These are phyloP conservation scores for Tothia fuscella DNA, from an alignment of 2,329 filamentous ascomycete species.

Conservation along the genomic window DNA sequence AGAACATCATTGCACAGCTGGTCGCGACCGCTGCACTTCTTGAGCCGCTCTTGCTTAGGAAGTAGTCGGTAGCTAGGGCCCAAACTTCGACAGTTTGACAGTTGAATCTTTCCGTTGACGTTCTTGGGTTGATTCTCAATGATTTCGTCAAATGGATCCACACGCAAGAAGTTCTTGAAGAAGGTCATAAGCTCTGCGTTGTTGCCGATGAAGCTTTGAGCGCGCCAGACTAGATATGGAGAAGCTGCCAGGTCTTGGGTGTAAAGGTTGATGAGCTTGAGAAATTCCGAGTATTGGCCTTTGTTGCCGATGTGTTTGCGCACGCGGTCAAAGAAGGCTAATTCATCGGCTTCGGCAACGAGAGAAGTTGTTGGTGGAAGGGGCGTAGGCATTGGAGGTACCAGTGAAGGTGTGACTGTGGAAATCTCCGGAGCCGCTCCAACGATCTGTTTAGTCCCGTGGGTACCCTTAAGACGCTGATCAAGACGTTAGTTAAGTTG, in stretches of 20 bases:
- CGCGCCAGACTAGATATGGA: conserved; percentile 69
- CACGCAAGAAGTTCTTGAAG: conserved; percentile 75
- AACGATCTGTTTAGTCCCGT: conserved; percentile 42
- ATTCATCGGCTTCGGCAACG: conserved; percentile 68
- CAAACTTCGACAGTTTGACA: conserved; percentile 91
- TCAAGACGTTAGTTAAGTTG: conserved; percentile 13
- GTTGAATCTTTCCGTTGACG: conserved; percentile 70
- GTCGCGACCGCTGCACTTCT: conserved; percentile 86
- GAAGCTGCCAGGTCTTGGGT: conserved; percentile 86
- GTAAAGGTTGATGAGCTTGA: conserved; percentile 94
- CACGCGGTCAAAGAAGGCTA: conserved; percentile 88
- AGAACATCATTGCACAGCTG: conserved; percentile 87
- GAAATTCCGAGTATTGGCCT: conserved; percentile 83
- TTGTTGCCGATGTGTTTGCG: conserved; percentile 95
- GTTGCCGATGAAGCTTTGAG: conserved; percentile 72
- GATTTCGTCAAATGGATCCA: conserved; percentile 53
- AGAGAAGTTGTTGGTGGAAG: conserved; percentile 46
- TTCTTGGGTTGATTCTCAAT: conserved; percentile 67
- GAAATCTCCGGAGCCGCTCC: conserved; percentile 44
- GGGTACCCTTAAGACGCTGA: conserved; percentile 58
- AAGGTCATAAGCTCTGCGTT: conserved; percentile 81
- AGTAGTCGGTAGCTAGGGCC: conserved; percentile 91
- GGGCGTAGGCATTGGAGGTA: conserved; percentile 67
- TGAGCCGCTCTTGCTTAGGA: conserved; percentile 81
- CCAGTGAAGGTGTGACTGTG: conserved; percentile 71